phyloP scores from a whole-genome alignment of 2,329 filamentous ascomycete species.

The Conoideocrella luteorostrata region DNA sequence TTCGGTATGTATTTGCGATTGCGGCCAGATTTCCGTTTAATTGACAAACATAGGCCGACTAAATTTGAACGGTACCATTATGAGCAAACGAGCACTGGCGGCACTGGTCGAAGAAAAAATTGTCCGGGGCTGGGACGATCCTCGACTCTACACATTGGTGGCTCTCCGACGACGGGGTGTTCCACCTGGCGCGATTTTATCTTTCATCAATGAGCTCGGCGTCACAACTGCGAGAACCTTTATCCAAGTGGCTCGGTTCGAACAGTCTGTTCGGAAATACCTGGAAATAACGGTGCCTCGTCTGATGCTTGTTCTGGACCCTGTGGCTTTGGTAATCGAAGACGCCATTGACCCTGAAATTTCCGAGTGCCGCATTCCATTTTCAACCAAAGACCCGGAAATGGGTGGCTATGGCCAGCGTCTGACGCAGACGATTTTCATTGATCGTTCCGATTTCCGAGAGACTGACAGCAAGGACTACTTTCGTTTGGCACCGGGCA shows the following conservation, averaged over 20 bases:
- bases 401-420: constrained; percentile 54
- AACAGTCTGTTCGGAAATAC: constrained; percentile 76
- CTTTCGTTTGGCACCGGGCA: constrained; percentile 72
- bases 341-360: constrained; percentile 48
- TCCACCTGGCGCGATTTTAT: constrained; percentile 79
- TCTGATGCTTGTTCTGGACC: constrained; percentile 84
- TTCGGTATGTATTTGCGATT: too few relatives aligned
- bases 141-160: constrained; percentile 80
- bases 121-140: constrained; percentile 87
- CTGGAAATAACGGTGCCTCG: constrained; percentile 83
- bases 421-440: constrained; percentile 58
- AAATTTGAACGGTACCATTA: constrained; percentile 75
- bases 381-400: constrained; percentile 71
- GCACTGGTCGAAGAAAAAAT: constrained; percentile 68
- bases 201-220: constrained; percentile 85
- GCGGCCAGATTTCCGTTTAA: too few relatives aligned
- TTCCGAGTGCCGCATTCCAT: constrained; percentile 62
- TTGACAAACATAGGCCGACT: constrained; percentile 25
- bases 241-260: constrained; percentile 74
- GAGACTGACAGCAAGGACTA: constrained; percentile 68
- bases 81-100: constrained; percentile 78
- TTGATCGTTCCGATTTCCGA: constrained; percentile 60
- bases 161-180: constrained; percentile 77
- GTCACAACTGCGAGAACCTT: constrained; percentile 76
- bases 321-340: constrained; percentile 74